Evolutionary conservation across 2,329 filamentous ascomycete genomes (phyloP).

Genomic region (Davidsoniella eucalypti): DNA sequence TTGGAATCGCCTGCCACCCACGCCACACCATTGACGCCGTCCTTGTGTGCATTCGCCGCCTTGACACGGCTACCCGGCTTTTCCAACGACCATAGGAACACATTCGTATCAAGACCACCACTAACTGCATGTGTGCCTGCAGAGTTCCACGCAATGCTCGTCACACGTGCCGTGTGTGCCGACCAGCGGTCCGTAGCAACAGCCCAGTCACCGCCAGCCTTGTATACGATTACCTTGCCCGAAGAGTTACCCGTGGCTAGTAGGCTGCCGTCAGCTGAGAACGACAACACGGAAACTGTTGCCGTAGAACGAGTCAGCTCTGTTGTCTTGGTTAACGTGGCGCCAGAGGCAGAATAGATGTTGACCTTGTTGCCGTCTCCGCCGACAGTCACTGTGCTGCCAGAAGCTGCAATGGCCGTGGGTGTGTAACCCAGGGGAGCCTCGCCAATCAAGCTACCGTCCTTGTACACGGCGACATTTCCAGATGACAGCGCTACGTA

Average conservation of each 20-base stretch:
- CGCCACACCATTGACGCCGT: slow-evolving; percentile 74
- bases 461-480: slow-evolving; percentile 34
- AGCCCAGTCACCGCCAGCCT: slow-evolving; percentile 31
- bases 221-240: slow-evolving; percentile 77
- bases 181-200: slow-evolving; percentile 62
- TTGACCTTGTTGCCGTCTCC: slow-evolving; percentile 56
- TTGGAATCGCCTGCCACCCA: slow-evolving; percentile 53
- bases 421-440: slow-evolving; percentile 46
- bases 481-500: slow-evolving; percentile 40
- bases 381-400: slow-evolving; percentile 57
- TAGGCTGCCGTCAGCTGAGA: slow-evolving; percentile 60
- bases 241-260: slow-evolving; percentile 70
- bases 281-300: slow-evolving; percentile 63
- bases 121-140: slow-evolving; percentile 65
- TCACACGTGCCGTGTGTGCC: slow-evolving; percentile 41
- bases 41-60: slow-evolving; percentile 80
- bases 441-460: slow-evolving; percentile 43
- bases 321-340: slow-evolving; percentile 35
- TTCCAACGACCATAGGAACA: slow-evolving; percentile 77
- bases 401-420: slow-evolving; percentile 54
- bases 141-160: slow-evolving; percentile 56
- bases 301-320: slow-evolving; percentile 53
- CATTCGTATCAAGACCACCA: slow-evolving; percentile 76
- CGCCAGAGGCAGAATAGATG: slow-evolving; percentile 43
- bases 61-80: slow-evolving; percentile 76